These are phyloP conservation scores for Termitomyces sp. DNA, from an alignment of 768 basidiomycete genomes.

Conservation along the genomic window DNA sequence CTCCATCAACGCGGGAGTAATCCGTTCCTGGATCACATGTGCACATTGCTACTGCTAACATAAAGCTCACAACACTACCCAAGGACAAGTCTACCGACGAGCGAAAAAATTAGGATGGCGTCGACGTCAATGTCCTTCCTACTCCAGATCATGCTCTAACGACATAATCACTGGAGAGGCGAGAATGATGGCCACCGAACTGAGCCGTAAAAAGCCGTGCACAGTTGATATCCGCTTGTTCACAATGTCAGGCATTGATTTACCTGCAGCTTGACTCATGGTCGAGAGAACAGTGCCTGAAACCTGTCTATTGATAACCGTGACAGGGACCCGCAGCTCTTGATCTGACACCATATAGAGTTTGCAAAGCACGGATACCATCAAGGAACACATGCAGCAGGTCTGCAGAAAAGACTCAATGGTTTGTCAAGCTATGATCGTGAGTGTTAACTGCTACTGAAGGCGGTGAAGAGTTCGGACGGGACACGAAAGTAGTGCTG, in stretches of 20 bases:
- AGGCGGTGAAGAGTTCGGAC: conserved; percentile 55
- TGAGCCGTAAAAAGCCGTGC: conserved; percentile 72
- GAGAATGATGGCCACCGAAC: conserved; percentile 58
- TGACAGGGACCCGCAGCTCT: conserved; percentile 76
- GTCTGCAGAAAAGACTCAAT: conserved; percentile 75
- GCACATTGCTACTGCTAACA: conserved; percentile 53
- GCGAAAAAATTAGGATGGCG: conserved; percentile 71
- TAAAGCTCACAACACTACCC: background rate
- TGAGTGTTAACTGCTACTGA: conserved; percentile 27
- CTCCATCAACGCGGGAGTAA: background rate
- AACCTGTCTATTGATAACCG: conserved; percentile 73
- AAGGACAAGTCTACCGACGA: conserved; percentile 52
- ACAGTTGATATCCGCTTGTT: conserved; percentile 56
- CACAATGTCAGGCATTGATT: conserved; percentile 22
- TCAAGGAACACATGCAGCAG: conserved; percentile 78
- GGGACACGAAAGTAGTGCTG: conserved; percentile 57
- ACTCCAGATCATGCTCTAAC: conserved; percentile 65
- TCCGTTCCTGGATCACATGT: conserved; percentile 32
- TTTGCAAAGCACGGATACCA: conserved; percentile 67
- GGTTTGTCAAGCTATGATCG: conserved; percentile 10
- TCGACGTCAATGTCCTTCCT: conserved; percentile 81
- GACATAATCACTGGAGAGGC: conserved; percentile 78
- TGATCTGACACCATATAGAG: conserved; percentile 70
- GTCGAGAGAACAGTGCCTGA: conserved; percentile 51
- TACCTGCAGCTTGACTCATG: background rate